phyloP scores from a whole-genome alignment of 352 stramenopile genomes.

The Phytopythium delawarense region DNA sequence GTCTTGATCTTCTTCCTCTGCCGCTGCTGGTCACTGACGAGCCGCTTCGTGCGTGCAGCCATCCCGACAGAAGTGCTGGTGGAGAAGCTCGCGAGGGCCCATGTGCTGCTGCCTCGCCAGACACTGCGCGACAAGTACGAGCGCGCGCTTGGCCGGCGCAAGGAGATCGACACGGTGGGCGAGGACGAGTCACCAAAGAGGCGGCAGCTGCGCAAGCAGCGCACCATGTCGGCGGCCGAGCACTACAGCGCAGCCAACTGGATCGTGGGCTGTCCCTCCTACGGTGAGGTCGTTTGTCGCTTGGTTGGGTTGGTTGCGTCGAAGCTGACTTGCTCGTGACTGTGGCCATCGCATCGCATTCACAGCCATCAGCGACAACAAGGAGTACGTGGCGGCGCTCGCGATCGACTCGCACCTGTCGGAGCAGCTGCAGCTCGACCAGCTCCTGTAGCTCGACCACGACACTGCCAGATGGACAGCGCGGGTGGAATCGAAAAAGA shows the following conservation, averaged over 20 bases:
- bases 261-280: constrained; percentile 73
- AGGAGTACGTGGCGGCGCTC: constrained; percentile 71
- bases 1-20: background rate
- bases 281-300: constrained; percentile 28
- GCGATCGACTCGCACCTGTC: constrained; percentile 75
- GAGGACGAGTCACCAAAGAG: constrained; percentile 8
- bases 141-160: constrained; percentile 33
- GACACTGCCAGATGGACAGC: background rate
- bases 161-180: background rate
- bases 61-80: constrained; percentile 57
- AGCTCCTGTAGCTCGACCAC: constrained; percentile 40
- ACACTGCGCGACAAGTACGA: constrained; percentile 45
- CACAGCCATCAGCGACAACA: constrained; percentile 76
- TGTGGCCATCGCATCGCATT: too few species aligned
- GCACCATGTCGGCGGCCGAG: constrained; percentile 36
- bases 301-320: background rate
- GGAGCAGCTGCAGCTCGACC: constrained; percentile 48
- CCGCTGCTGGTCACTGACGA: background rate
- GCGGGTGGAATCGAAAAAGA: background rate
- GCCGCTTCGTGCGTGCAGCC: constrained; percentile 12
- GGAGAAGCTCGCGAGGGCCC: constrained; percentile 38
- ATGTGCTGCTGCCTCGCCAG: constrained; percentile 18
- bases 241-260: constrained; percentile 47
- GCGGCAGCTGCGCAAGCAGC: constrained; percentile 21
- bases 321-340: background rate